Percentiles rank a stretch among this genome's conserved stretches.
Evolutionary conservation across 2,329 filamentous ascomycete genomes (phyloP).

Genomic region (Cercospora sp.): DNA sequence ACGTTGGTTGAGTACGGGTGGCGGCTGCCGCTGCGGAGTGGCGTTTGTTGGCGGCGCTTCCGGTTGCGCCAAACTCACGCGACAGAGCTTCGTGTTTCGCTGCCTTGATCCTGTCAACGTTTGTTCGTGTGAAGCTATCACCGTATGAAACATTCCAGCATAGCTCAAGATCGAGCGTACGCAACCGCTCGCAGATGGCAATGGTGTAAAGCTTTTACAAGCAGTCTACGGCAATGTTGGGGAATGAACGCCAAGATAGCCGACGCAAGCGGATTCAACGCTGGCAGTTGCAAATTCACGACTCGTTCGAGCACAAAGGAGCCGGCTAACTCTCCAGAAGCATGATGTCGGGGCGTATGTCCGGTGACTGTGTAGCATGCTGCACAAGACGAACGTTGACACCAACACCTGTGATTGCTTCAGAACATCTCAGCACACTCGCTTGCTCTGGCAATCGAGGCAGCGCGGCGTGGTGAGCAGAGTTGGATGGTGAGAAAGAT

Average conservation of each 20-base stretch:
- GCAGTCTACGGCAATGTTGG: neutral
- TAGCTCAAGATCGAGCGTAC: neutral
- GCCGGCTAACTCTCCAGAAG: neutral
- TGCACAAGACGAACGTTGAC: neutral
- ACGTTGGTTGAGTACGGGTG: neutral
- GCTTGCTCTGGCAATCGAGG: neutral
- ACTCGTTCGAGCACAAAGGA: neutral
- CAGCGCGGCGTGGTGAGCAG: neutral
- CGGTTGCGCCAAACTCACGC: neutral
- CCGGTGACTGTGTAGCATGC: neutral
- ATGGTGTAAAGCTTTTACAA: neutral
- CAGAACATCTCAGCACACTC: neutral
- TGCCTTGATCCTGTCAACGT: neutral
- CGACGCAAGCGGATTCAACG: neutral
- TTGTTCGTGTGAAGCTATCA: neutral
- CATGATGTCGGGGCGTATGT: neutral
- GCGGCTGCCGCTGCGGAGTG: neutral
- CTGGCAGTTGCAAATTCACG: neutral
- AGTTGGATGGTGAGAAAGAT: neutral
- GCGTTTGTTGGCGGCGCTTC: neutral
- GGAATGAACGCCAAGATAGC: neutral
- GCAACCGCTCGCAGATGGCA: neutral
- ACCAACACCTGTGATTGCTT: neutral
- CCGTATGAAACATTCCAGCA: neutral
- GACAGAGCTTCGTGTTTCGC: neutral